A percentile compares a stretch with the other conserved stretches of the same genome.
These are phyloP conservation scores for Xanthoconium stramineum DNA, from an alignment of 768 basidiomycete species.

Conservation along the genomic window DNA sequence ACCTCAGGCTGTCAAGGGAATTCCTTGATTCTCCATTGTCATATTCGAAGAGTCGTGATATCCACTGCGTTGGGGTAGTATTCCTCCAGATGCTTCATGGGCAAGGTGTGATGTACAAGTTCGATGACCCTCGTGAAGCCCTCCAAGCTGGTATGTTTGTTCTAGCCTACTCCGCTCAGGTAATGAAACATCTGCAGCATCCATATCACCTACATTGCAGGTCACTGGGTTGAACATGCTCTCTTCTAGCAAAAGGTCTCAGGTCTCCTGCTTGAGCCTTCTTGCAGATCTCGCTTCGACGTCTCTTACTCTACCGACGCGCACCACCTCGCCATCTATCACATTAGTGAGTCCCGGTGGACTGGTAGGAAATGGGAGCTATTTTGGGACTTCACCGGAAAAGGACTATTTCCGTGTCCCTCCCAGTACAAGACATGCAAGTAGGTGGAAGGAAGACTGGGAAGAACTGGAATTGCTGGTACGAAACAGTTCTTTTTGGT, in stretches of 20 bases:
- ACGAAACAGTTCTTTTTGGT: slow-evolving; percentile 1
- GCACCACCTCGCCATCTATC: slow-evolving; percentile 18
- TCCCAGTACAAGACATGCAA: slow-evolving; percentile 47
- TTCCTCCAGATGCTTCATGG: slow-evolving; percentile 87
- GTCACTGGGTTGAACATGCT: slow-evolving; percentile 60
- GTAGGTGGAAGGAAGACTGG: slow-evolving; percentile 92
- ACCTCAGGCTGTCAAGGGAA: slow-evolving; percentile 68
- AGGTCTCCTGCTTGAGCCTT: slow-evolving; percentile 53
- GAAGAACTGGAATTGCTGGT: slow-evolving; percentile 87
- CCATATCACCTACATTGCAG: slow-evolving; percentile 50
- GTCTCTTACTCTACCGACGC: slow-evolving; percentile 27
- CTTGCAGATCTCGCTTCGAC: slow-evolving; percentile 54
- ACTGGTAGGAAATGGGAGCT: slow-evolving; percentile 41
- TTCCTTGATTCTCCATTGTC: slow-evolving; percentile 73
- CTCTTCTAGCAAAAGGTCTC: slow-evolving; percentile 51
- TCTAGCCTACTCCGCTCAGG: neutral
- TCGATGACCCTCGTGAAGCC: slow-evolving; percentile 53
- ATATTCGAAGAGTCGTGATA: slow-evolving; percentile 76
- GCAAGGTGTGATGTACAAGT: slow-evolving; percentile 56
- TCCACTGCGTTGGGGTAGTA: slow-evolving; percentile 78
- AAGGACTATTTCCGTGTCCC: slow-evolving; percentile 53
- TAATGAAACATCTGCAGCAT: slow-evolving; percentile 36
- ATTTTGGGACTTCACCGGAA: slow-evolving; percentile 55
- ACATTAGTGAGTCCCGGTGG: slow-evolving; percentile 38
- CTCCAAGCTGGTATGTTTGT: slow-evolving; percentile 46